Evolutionary conservation across 306 rosid species (phyloP).

Genomic region (Vigna angularis): DNA sequence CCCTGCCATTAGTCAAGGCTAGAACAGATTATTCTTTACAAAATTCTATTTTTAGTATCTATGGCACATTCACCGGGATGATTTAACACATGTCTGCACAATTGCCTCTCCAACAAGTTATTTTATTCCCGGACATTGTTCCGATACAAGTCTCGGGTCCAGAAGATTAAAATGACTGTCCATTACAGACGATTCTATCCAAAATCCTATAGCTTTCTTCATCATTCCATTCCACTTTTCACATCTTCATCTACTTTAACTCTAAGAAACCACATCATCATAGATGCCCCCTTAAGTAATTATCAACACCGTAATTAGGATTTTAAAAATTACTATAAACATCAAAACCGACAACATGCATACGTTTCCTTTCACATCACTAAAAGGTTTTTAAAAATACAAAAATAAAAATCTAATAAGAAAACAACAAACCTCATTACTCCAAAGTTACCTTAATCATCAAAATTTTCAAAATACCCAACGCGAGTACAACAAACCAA

Average conservation of each 20-base stretch:
- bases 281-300: conserved; percentile 30
- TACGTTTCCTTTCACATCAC: neutral
- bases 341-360: neutral
- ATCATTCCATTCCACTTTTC: conserved; percentile 1
- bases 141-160: neutral
- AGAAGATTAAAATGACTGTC: neutral
- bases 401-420: neutral
- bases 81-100: conserved; percentile 24
- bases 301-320: conserved; percentile 6
- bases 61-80: conserved; percentile 20
- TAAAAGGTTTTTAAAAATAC: neutral
- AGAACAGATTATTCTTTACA: conserved; percentile 27
- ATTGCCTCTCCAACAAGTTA: conserved; percentile 17
- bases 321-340: neutral
- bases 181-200: conserved; percentile 34
- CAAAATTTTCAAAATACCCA: conserved; percentile 21
- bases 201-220: neutral
- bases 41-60: neutral
- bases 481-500: neutral
- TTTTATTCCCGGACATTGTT: neutral
- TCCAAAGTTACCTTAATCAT: conserved; percentile 18
- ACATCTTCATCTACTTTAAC: conserved; percentile 28
- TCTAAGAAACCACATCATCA: conserved; percentile 33
- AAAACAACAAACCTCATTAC: neutral
- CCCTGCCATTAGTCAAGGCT: conserved; percentile 31